Conservation (phyloP, 177 flowering plant species). For the Vitis hybrid region DNA sequence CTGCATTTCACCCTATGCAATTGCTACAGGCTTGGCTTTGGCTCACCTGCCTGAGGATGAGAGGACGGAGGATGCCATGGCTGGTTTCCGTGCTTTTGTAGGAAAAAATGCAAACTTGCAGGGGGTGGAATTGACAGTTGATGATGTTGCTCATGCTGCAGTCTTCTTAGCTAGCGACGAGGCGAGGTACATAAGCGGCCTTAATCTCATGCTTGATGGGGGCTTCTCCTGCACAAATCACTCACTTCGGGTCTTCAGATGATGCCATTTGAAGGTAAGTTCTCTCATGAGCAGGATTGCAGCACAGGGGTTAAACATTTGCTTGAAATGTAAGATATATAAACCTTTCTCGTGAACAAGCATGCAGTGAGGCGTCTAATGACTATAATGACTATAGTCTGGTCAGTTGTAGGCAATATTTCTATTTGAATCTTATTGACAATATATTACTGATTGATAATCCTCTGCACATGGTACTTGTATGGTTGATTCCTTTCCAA, state of each 20-base stretch:
- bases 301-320: too few relatives aligned
- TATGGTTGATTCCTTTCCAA: too few relatives aligned
- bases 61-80: slow-evolving; percentile 57
- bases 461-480: too few relatives aligned
- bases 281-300: too few relatives aligned
- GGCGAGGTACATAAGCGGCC: slow-evolving; percentile 77
- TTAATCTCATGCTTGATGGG: slow-evolving; percentile 82
- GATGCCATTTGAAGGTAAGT: slow-evolving; percentile 7
- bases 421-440: too few relatives aligned
- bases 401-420: too few relatives aligned
- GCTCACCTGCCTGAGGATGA: slow-evolving; percentile 76
- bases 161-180: slow-evolving; percentile 82
- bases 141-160: slow-evolving; percentile 84
- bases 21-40: slow-evolving; percentile 60
- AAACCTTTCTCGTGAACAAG: too few relatives aligned
- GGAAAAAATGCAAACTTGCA: slow-evolving; percentile 51
- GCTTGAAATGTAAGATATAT: too few relatives aligned
- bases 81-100: slow-evolving; percentile 49
- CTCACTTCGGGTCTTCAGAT: slow-evolving; percentile 62
- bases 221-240: slow-evolving; percentile 69
- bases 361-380: too few relatives aligned
- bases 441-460: too few relatives aligned
- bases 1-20: slow-evolving; percentile 88
- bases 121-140: slow-evolving; percentile 46
- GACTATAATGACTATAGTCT: too few relatives aligned